Percentiles rank a stretch among this genome's conserved stretches.
phyloP scores from a whole-genome alignment of 331 rosid genomes.

The Malus hybrid region DNA sequence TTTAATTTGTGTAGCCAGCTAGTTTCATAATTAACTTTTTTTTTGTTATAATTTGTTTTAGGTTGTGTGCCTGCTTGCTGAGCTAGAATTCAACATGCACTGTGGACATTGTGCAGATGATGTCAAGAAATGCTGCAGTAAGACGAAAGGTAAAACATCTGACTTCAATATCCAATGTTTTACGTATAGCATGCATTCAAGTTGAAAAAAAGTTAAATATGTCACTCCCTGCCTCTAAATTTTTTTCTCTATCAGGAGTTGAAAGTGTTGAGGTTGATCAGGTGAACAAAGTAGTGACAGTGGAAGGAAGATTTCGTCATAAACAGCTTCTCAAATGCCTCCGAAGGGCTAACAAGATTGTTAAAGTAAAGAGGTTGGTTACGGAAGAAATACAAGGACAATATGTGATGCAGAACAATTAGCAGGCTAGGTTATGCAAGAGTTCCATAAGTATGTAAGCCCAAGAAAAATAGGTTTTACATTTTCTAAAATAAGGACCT shows the following conservation, averaged over 20 bases:
- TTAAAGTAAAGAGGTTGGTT: background rate
- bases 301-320: conserved; percentile 12
- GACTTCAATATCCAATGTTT: too few relatives aligned
- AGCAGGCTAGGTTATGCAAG: too few relatives aligned
- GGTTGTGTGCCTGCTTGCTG: background rate
- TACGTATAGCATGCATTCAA: too few relatives aligned
- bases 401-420: background rate
- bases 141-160: background rate
- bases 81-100: background rate
- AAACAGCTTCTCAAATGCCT: background rate
- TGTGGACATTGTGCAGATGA: background rate
- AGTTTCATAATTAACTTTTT: too few relatives aligned
- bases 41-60: too few relatives aligned
- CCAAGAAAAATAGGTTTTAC: too few relatives aligned
- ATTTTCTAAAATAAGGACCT: too few relatives aligned
- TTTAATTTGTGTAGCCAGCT: too few relatives aligned
- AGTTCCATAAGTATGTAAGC: too few relatives aligned
- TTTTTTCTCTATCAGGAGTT: conserved; percentile 10
- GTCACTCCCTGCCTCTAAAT: too few relatives aligned
- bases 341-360: conserved; percentile 8
- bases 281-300: conserved; percentile 6
- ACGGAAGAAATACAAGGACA: background rate
- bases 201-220: too few relatives aligned
- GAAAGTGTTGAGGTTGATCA: conserved; percentile 17
- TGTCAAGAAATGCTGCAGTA: background rate